phyloP scores from a whole-genome alignment of 768 basidiomycete genomes.

The Pleurotus salmoneostramineus region DNA sequence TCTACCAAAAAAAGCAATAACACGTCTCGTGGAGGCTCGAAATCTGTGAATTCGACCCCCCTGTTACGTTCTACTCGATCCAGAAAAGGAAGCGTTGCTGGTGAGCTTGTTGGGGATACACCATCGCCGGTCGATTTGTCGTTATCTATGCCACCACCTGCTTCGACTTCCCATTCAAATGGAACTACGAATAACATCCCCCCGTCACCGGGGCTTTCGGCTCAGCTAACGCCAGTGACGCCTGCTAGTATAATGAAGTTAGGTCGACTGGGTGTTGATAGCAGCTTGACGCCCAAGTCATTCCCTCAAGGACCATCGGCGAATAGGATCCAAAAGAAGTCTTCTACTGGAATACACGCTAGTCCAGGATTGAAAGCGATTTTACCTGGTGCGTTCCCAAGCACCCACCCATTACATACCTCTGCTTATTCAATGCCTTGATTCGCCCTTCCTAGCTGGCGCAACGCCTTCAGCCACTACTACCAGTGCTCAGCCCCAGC shows the following conservation, averaged over 20 bases:
- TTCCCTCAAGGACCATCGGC: constrained; percentile 21
- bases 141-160: constrained; percentile 83
- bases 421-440: background rate
- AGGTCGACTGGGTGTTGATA: constrained; percentile 54
- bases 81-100: constrained; percentile 36
- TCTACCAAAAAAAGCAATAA: constrained; percentile 21
- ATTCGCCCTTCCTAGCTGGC: constrained; percentile 15
- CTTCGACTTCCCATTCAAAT: constrained; percentile 21
- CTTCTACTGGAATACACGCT: constrained; percentile 24
- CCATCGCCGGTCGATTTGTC: constrained; percentile 78
- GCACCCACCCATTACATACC: background rate
- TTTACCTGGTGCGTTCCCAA: constrained; percentile 54
- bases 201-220: constrained; percentile 9
- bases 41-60: constrained; percentile 60
- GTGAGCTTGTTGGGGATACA: constrained; percentile 46
- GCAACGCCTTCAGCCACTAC: constrained; percentile 10
- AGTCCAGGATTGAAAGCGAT: constrained; percentile 68
- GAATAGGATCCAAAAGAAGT: constrained; percentile 23
- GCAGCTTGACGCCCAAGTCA: constrained; percentile 17
- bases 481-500: constrained; percentile 9
- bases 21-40: constrained; percentile 25
- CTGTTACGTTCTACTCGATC: constrained; percentile 43
- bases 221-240: constrained; percentile 71
- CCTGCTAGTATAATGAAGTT: constrained; percentile 94
- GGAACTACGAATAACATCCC: background rate